Conservation (phyloP, 768 basidiomycete genomes). For the Rickenella mellea region DNA sequence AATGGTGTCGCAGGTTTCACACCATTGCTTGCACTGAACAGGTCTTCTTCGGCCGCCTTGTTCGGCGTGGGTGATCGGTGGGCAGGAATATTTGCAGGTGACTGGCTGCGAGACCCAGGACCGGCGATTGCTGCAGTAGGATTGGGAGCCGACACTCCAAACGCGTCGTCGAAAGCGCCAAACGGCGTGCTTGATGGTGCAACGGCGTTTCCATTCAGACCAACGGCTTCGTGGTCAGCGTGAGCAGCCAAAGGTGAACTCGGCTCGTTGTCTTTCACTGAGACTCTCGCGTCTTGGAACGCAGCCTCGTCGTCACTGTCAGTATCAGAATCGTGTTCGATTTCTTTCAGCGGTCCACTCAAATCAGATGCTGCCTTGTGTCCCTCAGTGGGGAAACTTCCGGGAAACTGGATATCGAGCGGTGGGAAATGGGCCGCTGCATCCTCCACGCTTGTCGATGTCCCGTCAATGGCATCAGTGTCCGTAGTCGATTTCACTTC, state of each 20-base stretch:
- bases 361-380: slow-evolving; percentile 40
- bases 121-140: slow-evolving; percentile 12
- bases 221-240: slow-evolving; percentile 4
- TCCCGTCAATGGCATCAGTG: too few relatives aligned
- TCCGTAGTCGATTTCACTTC: too few relatives aligned
- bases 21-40: not conserved
- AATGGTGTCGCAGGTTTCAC: slow-evolving; percentile 7
- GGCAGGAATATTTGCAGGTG: too few relatives aligned
- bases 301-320: slow-evolving; percentile 40
- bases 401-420: not conserved
- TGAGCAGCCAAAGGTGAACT: slow-evolving; percentile 2
- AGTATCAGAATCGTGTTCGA: slow-evolving; percentile 51
- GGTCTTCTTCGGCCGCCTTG: not conserved
- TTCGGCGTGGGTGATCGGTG: too few relatives aligned
- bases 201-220: not conserved
- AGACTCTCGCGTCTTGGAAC: slow-evolving; percentile 15
- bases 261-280: slow-evolving; percentile 8
- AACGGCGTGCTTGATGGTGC: slow-evolving; percentile 5
- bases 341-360: slow-evolving; percentile 40
- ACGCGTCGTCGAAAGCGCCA: slow-evolving; percentile 48
- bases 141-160: slow-evolving; percentile 25
- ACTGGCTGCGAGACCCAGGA: too few relatives aligned
- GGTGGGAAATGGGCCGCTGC: slow-evolving; percentile 1
- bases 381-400: slow-evolving; percentile 9
- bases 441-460: too few relatives aligned